These are phyloP conservation scores for Vitis hybrid DNA, from an alignment of 177 flowering plant species.

Conservation along the genomic window DNA sequence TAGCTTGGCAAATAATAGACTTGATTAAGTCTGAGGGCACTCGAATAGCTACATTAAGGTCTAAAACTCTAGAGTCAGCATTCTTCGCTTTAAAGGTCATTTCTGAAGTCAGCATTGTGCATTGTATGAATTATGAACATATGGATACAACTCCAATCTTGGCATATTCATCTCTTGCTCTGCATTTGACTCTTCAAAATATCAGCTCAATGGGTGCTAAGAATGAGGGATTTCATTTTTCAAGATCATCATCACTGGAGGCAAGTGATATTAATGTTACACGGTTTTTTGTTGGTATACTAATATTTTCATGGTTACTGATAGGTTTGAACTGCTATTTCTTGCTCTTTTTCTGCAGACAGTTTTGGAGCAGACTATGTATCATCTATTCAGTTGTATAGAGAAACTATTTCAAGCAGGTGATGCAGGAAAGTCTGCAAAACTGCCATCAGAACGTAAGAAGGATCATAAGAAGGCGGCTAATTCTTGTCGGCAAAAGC, in stretches of 20 bases:
- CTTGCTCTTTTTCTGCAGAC: slow-evolving; percentile 24
- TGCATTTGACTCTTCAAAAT: slow-evolving; percentile 54
- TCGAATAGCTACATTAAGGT: slow-evolving; percentile 49
- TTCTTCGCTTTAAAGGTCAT: slow-evolving; percentile 59
- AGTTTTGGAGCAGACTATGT: slow-evolving; percentile 38
- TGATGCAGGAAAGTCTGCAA: slow-evolving; percentile 18
- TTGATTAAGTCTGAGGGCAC: slow-evolving; percentile 51
- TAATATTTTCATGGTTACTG: neutral
- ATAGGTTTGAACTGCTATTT: neutral
- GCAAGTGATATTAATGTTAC: slow-evolving; percentile 30
- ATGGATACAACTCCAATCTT: slow-evolving; percentile 52
- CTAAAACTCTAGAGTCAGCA: slow-evolving; percentile 36
- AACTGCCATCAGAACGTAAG: slow-evolving; percentile 18
- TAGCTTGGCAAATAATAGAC: slow-evolving; percentile 91
- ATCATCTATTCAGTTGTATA: slow-evolving; percentile 53
- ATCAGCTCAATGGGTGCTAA: slow-evolving; percentile 18
- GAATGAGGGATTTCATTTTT: slow-evolving; percentile 17
- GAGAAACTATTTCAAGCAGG: slow-evolving; percentile 36
- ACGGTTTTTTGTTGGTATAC: no score
- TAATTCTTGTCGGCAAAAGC: slow-evolving; percentile 16
- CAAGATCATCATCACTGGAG: slow-evolving; percentile 27
- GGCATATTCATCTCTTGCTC: slow-evolving; percentile 70
- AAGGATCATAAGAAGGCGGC: slow-evolving; percentile 14
- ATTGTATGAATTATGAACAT: slow-evolving; percentile 42
- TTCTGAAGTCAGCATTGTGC: slow-evolving; percentile 66